These are phyloP conservation scores for Rauvolfia tetraphylla DNA, from an alignment of 257 asterid species.

Conservation along the genomic window DNA sequence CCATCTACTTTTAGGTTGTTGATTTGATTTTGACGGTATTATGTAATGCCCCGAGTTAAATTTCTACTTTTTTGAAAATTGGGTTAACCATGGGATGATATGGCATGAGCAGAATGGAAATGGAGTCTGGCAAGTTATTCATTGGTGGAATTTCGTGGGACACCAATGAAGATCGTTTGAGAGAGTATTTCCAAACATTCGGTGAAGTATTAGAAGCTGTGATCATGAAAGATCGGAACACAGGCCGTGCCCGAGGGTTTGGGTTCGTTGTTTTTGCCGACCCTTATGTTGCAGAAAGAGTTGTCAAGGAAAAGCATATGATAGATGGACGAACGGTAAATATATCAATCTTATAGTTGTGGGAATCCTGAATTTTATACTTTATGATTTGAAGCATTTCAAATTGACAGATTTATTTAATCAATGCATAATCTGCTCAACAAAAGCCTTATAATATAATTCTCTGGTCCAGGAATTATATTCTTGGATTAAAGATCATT, in stretches of 20 bases:
- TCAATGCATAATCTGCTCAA: neutral
- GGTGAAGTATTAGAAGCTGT: conserved; percentile 87
- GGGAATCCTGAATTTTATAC: conserved; percentile 10
- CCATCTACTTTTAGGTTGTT: conserved; percentile 2
- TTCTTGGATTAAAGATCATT: neutral
- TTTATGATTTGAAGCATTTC: neutral
- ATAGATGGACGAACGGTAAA: conserved; percentile 92
- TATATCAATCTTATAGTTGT: conserved; percentile 16
- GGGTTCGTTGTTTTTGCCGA: conserved; percentile 83
- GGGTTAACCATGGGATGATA: conserved; percentile 29
- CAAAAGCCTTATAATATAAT: neutral
- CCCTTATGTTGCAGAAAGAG: conserved; percentile 82
- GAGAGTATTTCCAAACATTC: conserved; percentile 66
- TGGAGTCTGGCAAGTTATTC: conserved; percentile 77
- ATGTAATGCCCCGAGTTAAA: conserved; percentile 14
- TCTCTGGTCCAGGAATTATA: neutral
- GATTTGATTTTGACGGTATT: conserved; percentile 16
- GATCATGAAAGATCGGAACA: conserved; percentile 87
- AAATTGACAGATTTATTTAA: neutral
- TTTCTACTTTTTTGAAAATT: conserved; percentile 18
- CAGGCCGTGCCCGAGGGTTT: conserved; percentile 96
- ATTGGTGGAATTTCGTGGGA: conserved; percentile 99
- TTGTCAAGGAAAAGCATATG: conserved; percentile 72
- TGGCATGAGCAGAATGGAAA: conserved; percentile 61
- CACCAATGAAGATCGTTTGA: conserved; percentile 80